Conservation (phyloP, 2,329 filamentous ascomycete genomes). For the Neonectria ditissima region DNA sequence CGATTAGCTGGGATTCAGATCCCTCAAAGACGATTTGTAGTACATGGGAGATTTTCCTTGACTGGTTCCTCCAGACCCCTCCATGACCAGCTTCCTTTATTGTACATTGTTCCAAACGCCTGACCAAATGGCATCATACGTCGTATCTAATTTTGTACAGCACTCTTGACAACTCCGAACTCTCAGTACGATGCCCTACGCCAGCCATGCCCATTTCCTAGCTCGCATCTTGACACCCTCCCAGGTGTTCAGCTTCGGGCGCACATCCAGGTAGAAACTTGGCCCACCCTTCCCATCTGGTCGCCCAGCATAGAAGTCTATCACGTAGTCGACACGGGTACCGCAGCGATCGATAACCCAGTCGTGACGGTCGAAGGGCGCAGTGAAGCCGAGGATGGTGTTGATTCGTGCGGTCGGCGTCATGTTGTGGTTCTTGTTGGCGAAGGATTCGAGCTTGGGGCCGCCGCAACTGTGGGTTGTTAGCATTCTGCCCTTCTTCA, state of each 20-base stretch:
- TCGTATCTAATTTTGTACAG: constrained; percentile 33
- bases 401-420: constrained; percentile 88
- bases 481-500: constrained; percentile 18
- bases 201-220: constrained; percentile 62
- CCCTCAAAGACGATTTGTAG: background rate
- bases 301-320: constrained; percentile 93
- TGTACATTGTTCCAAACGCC: constrained; percentile 45
- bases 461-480: constrained; percentile 68
- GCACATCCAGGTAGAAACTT: constrained; percentile 76
- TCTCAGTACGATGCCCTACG: constrained; percentile 44
- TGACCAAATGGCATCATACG: constrained; percentile 36
- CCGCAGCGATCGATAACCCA: constrained; percentile 97
- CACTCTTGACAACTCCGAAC: background rate
- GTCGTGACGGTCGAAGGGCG: constrained; percentile 95
- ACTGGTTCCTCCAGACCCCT: constrained; percentile 20
- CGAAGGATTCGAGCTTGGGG: constrained; percentile 85
- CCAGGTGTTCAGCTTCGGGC: constrained; percentile 76
- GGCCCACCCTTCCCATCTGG: constrained; percentile 54
- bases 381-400: constrained; percentile 85
- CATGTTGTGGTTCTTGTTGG: constrained; percentile 75
- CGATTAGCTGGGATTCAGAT: background rate
- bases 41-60: constrained; percentile 40
- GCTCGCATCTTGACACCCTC: constrained; percentile 77
- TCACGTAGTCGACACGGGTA: constrained; percentile 89
- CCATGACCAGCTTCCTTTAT: constrained; percentile 28